Evolutionary conservation across 768 basidiomycete genomes (phyloP).

Genomic region (Agrocybe praecox): DNA sequence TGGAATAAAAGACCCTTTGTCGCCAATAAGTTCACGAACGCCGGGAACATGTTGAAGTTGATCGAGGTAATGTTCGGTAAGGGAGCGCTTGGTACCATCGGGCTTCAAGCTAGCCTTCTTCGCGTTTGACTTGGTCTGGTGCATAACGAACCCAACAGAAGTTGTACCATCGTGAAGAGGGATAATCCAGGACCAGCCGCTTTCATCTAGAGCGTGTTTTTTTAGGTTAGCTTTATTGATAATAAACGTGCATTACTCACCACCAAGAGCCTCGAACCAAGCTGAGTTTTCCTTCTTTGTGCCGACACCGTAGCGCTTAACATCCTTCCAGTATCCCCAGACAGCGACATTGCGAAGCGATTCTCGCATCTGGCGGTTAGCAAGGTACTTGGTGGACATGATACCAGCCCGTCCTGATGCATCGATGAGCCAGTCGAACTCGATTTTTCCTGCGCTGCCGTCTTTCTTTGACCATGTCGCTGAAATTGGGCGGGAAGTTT

Average conservation of each 20-base stretch:
- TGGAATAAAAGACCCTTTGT: conserved; percentile 19
- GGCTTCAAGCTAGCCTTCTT: conserved; percentile 26
- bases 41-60: conserved; percentile 36
- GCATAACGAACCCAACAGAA: conserved; percentile 53
- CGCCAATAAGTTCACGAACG: conserved; percentile 29
- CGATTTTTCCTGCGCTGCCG: conserved; percentile 41
- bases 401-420: conserved; percentile 62
- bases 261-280: conserved; percentile 58
- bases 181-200: conserved; percentile 61
- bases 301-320: conserved; percentile 42
- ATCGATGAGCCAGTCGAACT: conserved; percentile 65
- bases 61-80: conserved; percentile 37
- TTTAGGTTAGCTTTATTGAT: not conserved
- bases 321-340: conserved; percentile 70
- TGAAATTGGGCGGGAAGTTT: conserved; percentile 33
- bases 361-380: conserved; percentile 54
- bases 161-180: conserved; percentile 52
- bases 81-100: conserved; percentile 20
- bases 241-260: conserved; percentile 26
- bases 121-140: conserved; percentile 34
- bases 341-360: conserved; percentile 59
- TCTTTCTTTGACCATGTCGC: conserved; percentile 38
- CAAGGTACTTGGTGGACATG: conserved; percentile 59
- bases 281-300: conserved; percentile 46
- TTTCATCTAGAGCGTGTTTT: conserved; percentile 40